phyloP scores from a whole-genome alignment of 2,329 filamentous ascomycete genomes.

The Colletotrichum magnum region DNA sequence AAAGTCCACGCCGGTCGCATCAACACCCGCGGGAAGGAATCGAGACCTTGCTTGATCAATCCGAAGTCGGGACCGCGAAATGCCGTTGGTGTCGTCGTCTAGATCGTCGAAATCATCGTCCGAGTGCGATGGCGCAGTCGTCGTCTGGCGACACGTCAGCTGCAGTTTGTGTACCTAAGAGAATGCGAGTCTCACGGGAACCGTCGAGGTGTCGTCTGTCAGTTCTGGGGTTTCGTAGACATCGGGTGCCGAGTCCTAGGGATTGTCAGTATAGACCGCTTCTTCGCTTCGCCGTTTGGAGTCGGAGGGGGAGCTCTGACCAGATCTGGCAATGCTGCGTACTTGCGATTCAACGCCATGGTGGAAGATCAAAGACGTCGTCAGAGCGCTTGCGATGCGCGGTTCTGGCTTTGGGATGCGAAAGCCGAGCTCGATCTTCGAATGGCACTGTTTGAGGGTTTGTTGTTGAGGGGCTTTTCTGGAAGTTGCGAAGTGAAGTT shows the following conservation, averaged over 20 bases:
- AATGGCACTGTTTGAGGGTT: neutral
- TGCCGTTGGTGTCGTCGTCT: slow-evolving; percentile 74
- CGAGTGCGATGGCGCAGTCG: slow-evolving; percentile 68
- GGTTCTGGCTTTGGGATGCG: neutral
- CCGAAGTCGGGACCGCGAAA: slow-evolving; percentile 83
- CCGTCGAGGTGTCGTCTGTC: slow-evolving; percentile 89
- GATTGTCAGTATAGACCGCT: slow-evolving; percentile 37
- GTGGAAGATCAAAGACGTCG: neutral
- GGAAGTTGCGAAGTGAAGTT: neutral
- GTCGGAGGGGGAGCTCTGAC: slow-evolving; percentile 56
- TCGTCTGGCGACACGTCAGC: slow-evolving; percentile 60
- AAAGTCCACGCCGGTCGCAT: slow-evolving; percentile 86
- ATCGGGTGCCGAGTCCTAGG: slow-evolving; percentile 89
- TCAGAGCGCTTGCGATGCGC: neutral
- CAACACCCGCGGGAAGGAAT: slow-evolving; percentile 82
- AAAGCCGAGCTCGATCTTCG: neutral
- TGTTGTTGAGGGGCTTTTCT: neutral
- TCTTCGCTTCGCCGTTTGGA: neutral
- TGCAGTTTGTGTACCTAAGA: neutral
- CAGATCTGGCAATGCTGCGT: slow-evolving; percentile 84
- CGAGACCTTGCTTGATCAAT: slow-evolving; percentile 84
- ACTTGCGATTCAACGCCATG: slow-evolving; percentile 86
- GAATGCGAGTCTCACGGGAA: slow-evolving; percentile 75
- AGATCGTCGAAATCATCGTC: slow-evolving; percentile 75
- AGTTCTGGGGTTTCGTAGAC: slow-evolving; percentile 97